Base-by-base conservation (phyloP, 805 yeast genomes). In the Saturnispora galanensis region DNA sequence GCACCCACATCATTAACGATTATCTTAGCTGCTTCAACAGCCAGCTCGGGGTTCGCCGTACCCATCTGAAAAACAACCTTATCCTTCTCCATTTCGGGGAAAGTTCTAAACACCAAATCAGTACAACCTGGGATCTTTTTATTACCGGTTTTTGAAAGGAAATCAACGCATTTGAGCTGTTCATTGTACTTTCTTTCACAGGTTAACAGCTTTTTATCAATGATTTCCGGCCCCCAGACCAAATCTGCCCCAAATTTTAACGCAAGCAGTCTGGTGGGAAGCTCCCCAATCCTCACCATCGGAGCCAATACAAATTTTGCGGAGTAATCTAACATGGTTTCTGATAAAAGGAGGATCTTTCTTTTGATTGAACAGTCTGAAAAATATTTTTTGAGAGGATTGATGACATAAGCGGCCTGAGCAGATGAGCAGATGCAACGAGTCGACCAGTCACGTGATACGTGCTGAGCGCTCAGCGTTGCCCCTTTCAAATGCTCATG, bases 161-260 rank as follows among this genome's bases (percentile, higher is more conserved):
- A 84, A 56, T 84, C 93, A 2, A 84, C 62, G 0, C 89, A 81
- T 4, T 74, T 70, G 28, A 79, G 61, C 30, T 60, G 62, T 0
- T 63, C 66, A 59, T 89, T 89, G 30, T 66, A 72, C 1, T 69
- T 65, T 50, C 97, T 70, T 30, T 71, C 71, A 57, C 95, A 85
- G 18, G 76, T 74, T 17, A 88, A 56, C 32, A 93, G 63, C 59
- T 87, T 88, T 60, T 81, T 84, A 60, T 93, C 98, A 17, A 93
- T 76, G 48, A 89, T 83, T 61, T 93, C 98, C 0, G 98, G 98
- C 33, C 81, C 77, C 98, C 98, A 93, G 5, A 93, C 97, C 39
- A 90, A 67, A 62, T 93, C 97, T 0, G 96, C 96, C 3, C 96
- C 97, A 59, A 85, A 71, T 51, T 74, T 75, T 18, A 93, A 69